Conservation (phyloP, 2,329 filamentous ascomycete genomes). For the Fusarium duplospermum region DNA sequence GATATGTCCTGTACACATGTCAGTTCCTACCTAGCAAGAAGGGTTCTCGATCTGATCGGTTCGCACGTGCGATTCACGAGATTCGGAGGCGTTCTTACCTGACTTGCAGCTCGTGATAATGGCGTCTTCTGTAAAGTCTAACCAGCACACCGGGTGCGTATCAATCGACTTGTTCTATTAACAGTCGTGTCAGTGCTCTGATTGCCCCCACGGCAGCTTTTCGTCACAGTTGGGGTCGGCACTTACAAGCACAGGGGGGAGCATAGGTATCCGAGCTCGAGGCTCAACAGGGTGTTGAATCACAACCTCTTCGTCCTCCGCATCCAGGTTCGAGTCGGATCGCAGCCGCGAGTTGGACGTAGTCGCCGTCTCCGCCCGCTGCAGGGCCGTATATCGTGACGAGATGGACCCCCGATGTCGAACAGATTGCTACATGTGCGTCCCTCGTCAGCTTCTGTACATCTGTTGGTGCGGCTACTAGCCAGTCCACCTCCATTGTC, state of each 20-base stretch:
- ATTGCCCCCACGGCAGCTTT: conserved; percentile 1
- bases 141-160: conserved; percentile 86
- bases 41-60: conserved; percentile 12
- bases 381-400: conserved; percentile 60
- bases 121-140: conserved; percentile 92
- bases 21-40: conserved; percentile 20
- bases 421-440: conserved; percentile 34
- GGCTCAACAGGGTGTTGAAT: conserved; percentile 86
- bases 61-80: conserved; percentile 5
- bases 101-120: conserved; percentile 93
- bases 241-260: conserved; percentile 89
- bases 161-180: conserved; percentile 82
- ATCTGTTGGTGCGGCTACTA: not conserved
- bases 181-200: conserved; percentile 28
- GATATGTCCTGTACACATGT: conserved; percentile 70
- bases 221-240: not conserved
- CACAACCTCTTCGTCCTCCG: conserved; percentile 65
- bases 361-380: conserved; percentile 72
- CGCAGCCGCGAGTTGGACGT: conserved; percentile 69
- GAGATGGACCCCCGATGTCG: conserved; percentile 64
- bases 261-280: conserved; percentile 82
- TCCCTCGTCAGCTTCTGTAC: conserved; percentile 24
- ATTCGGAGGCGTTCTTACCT: conserved; percentile 67
- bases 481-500: not conserved
- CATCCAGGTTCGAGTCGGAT: conserved; percentile 76